Conservation (phyloP, 2,329 filamentous ascomycete genomes). For the Verticillium nonalfalfae region DNA sequence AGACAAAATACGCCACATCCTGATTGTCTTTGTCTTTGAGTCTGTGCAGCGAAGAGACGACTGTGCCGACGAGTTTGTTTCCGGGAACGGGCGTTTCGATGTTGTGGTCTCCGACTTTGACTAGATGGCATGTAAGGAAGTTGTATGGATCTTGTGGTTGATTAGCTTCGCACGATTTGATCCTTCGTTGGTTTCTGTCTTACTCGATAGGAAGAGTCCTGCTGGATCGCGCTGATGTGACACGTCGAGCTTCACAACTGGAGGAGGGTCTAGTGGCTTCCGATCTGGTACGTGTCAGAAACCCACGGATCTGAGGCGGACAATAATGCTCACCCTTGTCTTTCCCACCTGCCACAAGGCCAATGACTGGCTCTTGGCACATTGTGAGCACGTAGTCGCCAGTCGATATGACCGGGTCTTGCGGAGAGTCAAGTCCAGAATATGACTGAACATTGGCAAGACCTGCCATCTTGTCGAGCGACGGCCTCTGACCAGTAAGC, state of each 20-base stretch:
- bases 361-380: not conserved
- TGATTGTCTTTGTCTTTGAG: constrained; percentile 71
- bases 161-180: not conserved
- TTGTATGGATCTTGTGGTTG: constrained; percentile 35
- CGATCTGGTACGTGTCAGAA: constrained; percentile 45
- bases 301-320: not conserved
- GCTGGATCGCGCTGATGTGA: constrained; percentile 34
- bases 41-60: constrained; percentile 75
- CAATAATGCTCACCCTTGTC: not conserved
- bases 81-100: constrained; percentile 15
- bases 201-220: constrained; percentile 43
- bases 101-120: constrained; percentile 28
- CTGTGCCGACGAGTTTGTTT: constrained; percentile 61
- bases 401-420: not conserved
- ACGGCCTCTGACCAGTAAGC: not conserved
- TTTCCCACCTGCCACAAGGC: not conserved
- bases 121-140: constrained; percentile 38
- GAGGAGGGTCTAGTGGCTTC: constrained; percentile 84
- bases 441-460: not conserved
- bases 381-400: not conserved
- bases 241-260: constrained; percentile 67
- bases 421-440: not conserved
- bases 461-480: not conserved
- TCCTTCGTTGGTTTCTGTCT: constrained; percentile 19
- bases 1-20: constrained; percentile 86